Percentiles rank a stretch among this genome's conserved stretches.
These are phyloP conservation scores for Chaetomium strumarium DNA, from an alignment of 2,329 filamentous ascomycete genomes.

Conservation along the genomic window DNA sequence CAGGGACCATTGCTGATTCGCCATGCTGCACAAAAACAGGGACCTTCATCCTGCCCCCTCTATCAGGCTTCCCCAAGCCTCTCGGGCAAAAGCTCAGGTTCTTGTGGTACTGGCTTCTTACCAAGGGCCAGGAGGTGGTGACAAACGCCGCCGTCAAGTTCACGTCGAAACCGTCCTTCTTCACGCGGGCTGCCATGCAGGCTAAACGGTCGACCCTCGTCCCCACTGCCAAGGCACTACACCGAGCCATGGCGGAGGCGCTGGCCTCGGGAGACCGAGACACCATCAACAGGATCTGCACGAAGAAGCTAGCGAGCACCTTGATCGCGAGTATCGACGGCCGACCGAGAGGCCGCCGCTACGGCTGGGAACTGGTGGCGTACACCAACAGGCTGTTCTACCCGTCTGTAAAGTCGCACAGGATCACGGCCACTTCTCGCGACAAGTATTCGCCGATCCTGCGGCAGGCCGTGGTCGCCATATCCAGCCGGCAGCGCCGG, in stretches of 20 bases:
- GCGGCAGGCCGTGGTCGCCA: conserved; percentile 56
- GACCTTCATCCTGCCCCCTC: conserved; percentile 43
- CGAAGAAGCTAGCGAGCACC: conserved; percentile 43
- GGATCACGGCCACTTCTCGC: conserved; percentile 42
- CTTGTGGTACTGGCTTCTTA: neutral
- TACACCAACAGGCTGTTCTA: conserved; percentile 39
- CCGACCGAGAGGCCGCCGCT: conserved; percentile 40
- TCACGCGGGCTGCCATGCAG: conserved; percentile 40
- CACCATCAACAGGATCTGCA: conserved; percentile 48
- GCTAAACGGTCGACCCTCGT: conserved; percentile 37
- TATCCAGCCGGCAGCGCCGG: conserved; percentile 51
- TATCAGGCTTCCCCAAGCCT: conserved; percentile 27
- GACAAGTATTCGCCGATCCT: conserved; percentile 36
- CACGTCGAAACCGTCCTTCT: conserved; percentile 40
- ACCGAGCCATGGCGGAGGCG: conserved; percentile 55
- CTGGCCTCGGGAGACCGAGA: conserved; percentile 53
- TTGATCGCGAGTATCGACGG: conserved; percentile 49
- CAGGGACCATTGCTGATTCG: neutral
- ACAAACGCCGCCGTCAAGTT: conserved; percentile 38
- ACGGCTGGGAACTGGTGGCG: conserved; percentile 50
- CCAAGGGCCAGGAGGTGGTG: conserved; percentile 33
- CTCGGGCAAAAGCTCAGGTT: conserved; percentile 5
- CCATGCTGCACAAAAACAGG: conserved; percentile 28
- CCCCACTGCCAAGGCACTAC: conserved; percentile 52
- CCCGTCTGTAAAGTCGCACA: conserved; percentile 51